These are phyloP conservation scores for Fistulinella staudtii DNA, from an alignment of 1,284 basidiomycete species.

Conservation along the genomic window DNA sequence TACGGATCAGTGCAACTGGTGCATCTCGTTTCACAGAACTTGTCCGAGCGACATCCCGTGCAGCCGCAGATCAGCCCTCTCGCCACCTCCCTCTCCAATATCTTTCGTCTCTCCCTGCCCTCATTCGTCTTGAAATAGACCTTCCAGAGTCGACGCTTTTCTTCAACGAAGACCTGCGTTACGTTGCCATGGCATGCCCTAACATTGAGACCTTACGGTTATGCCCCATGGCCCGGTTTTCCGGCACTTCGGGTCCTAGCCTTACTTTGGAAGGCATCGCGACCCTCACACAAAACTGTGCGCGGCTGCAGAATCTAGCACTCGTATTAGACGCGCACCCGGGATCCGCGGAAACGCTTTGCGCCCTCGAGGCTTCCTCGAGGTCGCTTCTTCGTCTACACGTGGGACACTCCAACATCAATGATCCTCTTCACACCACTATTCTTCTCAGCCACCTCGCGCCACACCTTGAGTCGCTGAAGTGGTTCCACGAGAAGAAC, in stretches of 20 bases:
- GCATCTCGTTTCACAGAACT: constrained; percentile 64
- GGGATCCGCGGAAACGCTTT: constrained; percentile 43
- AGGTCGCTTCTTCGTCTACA: constrained; percentile 61
- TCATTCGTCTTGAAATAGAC: constrained; percentile 64
- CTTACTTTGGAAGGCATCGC: constrained; percentile 58
- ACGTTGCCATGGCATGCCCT: constrained; percentile 57
- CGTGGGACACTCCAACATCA: constrained; percentile 68
- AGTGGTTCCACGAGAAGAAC: constrained; percentile 72
- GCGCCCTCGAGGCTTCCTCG: constrained; percentile 49
- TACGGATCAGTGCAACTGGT: constrained; percentile 58
- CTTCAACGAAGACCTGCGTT: constrained; percentile 52
- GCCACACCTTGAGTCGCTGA: constrained; percentile 62
- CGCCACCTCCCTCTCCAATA: constrained; percentile 57
- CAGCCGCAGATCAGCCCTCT: constrained; percentile 48
- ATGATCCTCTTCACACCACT: constrained; percentile 60
- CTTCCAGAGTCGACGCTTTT: constrained; percentile 70
- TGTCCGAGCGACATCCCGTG: constrained; percentile 60
- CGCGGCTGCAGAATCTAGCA: constrained; percentile 56
- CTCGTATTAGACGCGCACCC: constrained; percentile 59
- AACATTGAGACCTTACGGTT: constrained; percentile 61
- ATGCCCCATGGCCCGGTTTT: constrained; percentile 64
- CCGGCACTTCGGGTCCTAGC: constrained; percentile 43
- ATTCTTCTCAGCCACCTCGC: constrained; percentile 72
- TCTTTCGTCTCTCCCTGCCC: constrained; percentile 48
- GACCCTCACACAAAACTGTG: constrained; percentile 54